Conservation (phyloP, 164 flowering plant species). For the Kalanchoe fedtschenkoi region DNA sequence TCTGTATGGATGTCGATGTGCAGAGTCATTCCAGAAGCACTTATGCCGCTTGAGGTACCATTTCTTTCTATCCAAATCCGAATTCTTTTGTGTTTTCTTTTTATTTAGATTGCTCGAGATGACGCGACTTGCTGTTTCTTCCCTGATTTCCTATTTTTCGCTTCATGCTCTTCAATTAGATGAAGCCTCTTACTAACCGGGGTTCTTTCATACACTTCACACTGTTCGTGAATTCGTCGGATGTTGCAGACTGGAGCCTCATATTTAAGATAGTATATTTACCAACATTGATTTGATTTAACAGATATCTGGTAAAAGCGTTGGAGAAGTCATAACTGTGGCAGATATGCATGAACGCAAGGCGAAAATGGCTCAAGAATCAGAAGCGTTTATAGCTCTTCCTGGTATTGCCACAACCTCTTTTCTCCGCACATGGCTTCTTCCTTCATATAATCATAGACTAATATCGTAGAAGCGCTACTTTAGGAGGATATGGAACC, state of each 20-base stretch:
- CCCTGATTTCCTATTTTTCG: neutral
- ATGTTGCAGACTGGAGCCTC: neutral
- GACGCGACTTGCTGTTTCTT: neutral
- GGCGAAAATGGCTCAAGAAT: constrained; percentile 73
- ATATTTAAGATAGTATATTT: neutral
- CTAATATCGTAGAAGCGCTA: neutral
- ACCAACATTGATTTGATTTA: neutral
- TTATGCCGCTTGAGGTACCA: constrained; percentile 85
- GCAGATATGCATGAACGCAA: constrained; percentile 90
- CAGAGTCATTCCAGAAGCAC: constrained; percentile 89
- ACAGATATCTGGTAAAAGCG: constrained; percentile 80
- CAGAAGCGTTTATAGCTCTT: constrained; percentile 92
- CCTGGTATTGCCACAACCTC: constrained; percentile 41
- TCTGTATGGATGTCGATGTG: constrained; percentile 16
- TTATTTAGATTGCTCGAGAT: neutral
- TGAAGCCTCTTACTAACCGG: too few relatives aligned
- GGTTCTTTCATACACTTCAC: too few relatives aligned
- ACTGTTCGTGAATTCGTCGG: too few relatives aligned
- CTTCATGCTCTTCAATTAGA: too few relatives aligned
- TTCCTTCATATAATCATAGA: neutral
- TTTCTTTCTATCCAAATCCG: neutral
- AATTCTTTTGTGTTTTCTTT: neutral
- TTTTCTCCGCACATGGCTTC: neutral
- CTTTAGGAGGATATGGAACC: constrained; percentile 89
- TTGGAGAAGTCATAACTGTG: constrained; percentile 72